These are phyloP conservation scores for Umbilicus rupestris DNA, from an alignment of 164 flowering plant species.

Conservation along the genomic window DNA sequence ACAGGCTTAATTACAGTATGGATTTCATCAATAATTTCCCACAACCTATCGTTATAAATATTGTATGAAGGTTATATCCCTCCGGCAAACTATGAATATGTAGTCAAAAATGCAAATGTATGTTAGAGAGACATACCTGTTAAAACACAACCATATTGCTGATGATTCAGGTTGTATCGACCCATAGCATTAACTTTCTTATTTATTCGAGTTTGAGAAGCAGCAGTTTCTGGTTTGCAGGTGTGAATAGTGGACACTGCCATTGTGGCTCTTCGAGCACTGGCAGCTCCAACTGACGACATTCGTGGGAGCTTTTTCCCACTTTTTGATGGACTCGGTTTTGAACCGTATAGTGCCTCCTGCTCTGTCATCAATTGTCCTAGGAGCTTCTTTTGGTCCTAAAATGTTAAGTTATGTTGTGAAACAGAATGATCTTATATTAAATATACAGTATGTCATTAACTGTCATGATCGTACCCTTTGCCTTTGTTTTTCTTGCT, in stretches of 20 bases:
- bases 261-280: conserved; percentile 25
- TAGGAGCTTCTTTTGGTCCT: conserved; percentile 55
- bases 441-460: not conserved
- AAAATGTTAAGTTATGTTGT: not conserved
- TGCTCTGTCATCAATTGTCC: conserved; percentile 69
- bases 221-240: conserved; percentile 21
- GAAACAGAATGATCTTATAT: not conserved
- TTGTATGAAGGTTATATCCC: too few species aligned
- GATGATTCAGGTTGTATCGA: conserved; percentile 7
- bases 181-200: conserved; percentile 11
- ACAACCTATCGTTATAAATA: too few species aligned
- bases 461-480: conserved; percentile 16
- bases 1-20: not conserved
- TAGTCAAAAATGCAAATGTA: not conserved
- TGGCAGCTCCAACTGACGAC: conserved; percentile 18
- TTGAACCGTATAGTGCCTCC: conserved; percentile 65
- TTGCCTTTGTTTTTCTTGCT: conserved; percentile 24
- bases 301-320: conserved; percentile 28
- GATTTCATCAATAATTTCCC: not conserved
- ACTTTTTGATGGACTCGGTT: conserved; percentile 42
- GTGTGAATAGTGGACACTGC: conserved; percentile 30
- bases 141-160: conserved; percentile 10
- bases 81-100: too few species aligned
- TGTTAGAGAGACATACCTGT: conserved; percentile 8
- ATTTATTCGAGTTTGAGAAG: conserved; percentile 9